A percentile compares a stretch with the other conserved stretches of the same genome.
Conservation (phyloP, 2,329 filamentous ascomycete species). For the Botrytis pseudocinerea region DNA sequence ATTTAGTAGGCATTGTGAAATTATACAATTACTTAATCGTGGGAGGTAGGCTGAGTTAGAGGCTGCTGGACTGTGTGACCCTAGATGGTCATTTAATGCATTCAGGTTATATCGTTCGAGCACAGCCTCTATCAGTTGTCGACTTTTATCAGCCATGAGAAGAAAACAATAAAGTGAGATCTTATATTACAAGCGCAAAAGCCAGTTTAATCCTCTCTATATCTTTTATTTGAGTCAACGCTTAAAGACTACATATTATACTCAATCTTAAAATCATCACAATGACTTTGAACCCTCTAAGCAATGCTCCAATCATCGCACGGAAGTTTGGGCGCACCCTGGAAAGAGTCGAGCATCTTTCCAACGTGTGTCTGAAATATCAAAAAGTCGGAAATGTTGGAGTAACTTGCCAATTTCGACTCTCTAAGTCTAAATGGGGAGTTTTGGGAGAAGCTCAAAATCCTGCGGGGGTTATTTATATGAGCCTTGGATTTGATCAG, state of each 20-base stretch:
- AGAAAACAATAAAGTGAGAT: too few species aligned
- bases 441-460: not conserved
- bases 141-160: too few species aligned
- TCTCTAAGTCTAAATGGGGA: not conserved
- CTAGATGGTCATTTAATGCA: not conserved
- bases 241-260: not conserved
- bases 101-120: not conserved
- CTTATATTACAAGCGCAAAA: too few species aligned
- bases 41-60: too few species aligned
- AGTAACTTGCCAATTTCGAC: not conserved
- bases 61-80: not conserved
- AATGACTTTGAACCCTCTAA: not conserved
- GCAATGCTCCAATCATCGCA: not conserved
- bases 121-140: not conserved
- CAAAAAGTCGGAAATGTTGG: conserved; percentile 3
- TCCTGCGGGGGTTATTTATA: conserved; percentile 19
- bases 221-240: too few species aligned
- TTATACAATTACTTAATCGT: too few species aligned
- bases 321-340: not conserved
- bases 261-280: not conserved
- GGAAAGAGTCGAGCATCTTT: not conserved
- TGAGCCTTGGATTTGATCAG: conserved; percentile 18
- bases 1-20: too few species aligned
- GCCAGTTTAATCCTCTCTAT: too few species aligned
- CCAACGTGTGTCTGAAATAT: not conserved